These are phyloP conservation scores for Microdochium trichocladiopsis DNA, from an alignment of 2,329 filamentous ascomycete species.

Conservation along the genomic window DNA sequence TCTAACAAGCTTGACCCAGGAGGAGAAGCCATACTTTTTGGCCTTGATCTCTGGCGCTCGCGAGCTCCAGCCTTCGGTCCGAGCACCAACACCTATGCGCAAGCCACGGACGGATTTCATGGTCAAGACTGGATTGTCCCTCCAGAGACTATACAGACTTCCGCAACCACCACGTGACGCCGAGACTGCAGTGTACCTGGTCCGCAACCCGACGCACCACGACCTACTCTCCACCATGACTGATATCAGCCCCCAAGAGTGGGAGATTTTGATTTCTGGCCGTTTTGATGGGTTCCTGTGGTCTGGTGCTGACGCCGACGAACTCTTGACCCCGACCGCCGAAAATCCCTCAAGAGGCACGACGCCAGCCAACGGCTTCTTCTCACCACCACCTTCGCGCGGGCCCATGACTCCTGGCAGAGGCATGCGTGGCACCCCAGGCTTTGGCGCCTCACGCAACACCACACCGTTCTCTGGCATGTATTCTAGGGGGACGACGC, in stretches of 20 bases:
- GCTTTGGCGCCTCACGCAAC: slow-evolving; percentile 33
- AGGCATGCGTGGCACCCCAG: slow-evolving; percentile 31
- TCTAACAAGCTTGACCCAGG: slow-evolving; percentile 72
- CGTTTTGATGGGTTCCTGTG: slow-evolving; percentile 94
- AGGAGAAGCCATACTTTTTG: slow-evolving; percentile 76
- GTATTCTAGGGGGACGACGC: slow-evolving; percentile 48
- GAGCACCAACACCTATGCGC: slow-evolving; percentile 62
- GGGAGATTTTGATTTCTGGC: slow-evolving; percentile 91
- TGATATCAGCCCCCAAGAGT: slow-evolving; percentile 86
- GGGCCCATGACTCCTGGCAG: slow-evolving; percentile 31
- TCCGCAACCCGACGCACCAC: slow-evolving; percentile 76
- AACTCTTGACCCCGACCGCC: slow-evolving; percentile 27
- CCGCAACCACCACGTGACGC: slow-evolving; percentile 69
- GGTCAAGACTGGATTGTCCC: slow-evolving; percentile 65
- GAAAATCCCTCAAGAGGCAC: slow-evolving; percentile 43
- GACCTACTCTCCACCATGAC: slow-evolving; percentile 81
- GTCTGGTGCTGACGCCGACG: slow-evolving; percentile 73
- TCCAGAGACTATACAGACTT: slow-evolving; percentile 81
- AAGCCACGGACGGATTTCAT: slow-evolving; percentile 67
- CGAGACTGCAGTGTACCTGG: slow-evolving; percentile 77
- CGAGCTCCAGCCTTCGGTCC: slow-evolving; percentile 47
- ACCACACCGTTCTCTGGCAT: slow-evolving; percentile 40
- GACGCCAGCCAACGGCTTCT: slow-evolving; percentile 45
- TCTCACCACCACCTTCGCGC: slow-evolving; percentile 30
- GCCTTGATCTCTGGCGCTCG: slow-evolving; percentile 61